Conservation (phyloP, 805 yeast genomes). For the Metschnikowia anglica region DNA sequence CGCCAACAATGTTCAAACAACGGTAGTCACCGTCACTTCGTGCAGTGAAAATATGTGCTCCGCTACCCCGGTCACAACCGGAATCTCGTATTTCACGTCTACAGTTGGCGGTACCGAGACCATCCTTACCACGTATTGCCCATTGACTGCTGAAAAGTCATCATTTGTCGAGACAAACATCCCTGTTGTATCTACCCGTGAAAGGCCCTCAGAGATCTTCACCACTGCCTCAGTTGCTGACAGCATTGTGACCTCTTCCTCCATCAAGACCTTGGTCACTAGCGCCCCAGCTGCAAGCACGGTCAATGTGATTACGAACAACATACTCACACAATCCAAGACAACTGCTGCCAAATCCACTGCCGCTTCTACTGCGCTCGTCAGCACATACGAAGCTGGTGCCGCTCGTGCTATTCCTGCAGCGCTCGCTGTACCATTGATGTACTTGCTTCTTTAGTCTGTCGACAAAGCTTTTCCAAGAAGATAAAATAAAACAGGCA, state of each 20-base stretch:
- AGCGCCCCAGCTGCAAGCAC: constrained; percentile 20
- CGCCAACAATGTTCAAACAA: constrained; percentile 8
- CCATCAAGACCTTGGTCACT: background rate
- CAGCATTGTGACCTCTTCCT: background rate
- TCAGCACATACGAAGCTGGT: constrained; percentile 31
- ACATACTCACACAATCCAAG: constrained; percentile 38
- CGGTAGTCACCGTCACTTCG: constrained; percentile 39
- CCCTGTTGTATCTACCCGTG: background rate
- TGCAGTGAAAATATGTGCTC: constrained; percentile 34
- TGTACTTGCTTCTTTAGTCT: constrained; percentile 19
- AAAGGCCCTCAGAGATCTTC: no score
- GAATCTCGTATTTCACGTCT: constrained; percentile 14
- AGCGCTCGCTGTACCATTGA: constrained; percentile 24
- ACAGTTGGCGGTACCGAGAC: constrained; percentile 16
- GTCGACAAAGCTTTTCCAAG: background rate
- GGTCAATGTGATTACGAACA: constrained; percentile 42
- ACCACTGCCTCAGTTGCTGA: background rate
- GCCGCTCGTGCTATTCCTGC: constrained; percentile 29
- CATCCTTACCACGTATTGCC: constrained; percentile 17
- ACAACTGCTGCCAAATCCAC: constrained; percentile 15
- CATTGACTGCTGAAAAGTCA: constrained; percentile 9
- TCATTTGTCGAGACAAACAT: constrained; percentile 1
- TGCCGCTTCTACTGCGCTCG: constrained; percentile 6
- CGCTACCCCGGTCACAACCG: constrained; percentile 22
- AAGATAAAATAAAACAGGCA: background rate